Evolutionary conservation across 257 asterid genomes (phyloP).

Genomic region (Lycium ferocissimum): DNA sequence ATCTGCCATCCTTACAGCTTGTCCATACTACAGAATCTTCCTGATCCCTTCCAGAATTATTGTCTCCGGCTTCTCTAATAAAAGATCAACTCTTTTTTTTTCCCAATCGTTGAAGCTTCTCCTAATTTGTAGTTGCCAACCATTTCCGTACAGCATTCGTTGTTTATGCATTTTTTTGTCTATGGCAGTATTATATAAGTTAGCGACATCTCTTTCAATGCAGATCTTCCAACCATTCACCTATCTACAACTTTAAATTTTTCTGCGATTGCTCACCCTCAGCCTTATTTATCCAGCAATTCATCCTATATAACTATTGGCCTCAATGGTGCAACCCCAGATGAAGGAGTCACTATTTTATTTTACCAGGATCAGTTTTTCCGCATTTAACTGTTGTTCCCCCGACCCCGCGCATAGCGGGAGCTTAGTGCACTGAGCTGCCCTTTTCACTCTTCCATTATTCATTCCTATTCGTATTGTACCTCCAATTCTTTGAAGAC

Average conservation of each 20-base stretch:
- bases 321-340: background rate
- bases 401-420: too few species aligned
- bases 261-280: background rate
- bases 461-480: background rate
- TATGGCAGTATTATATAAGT: background rate
- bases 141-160: background rate
- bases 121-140: background rate
- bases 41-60: background rate
- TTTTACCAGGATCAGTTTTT: background rate
- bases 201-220: background rate
- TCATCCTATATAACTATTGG: background rate
- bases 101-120: background rate
- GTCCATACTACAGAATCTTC: constrained; percentile 10
- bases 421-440: too few species aligned
- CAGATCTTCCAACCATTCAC: background rate
- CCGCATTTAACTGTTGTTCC: background rate
- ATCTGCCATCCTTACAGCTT: background rate
- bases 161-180: background rate
- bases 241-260: background rate
- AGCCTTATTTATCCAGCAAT: background rate
- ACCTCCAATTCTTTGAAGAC: background rate
- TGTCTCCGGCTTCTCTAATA: background rate
- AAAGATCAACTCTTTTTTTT: background rate
- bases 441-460: background rate
- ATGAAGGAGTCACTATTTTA: background rate